Base-by-base conservation (phyloP, 768 basidiomycete species). In the Galerina marginata region DNA sequence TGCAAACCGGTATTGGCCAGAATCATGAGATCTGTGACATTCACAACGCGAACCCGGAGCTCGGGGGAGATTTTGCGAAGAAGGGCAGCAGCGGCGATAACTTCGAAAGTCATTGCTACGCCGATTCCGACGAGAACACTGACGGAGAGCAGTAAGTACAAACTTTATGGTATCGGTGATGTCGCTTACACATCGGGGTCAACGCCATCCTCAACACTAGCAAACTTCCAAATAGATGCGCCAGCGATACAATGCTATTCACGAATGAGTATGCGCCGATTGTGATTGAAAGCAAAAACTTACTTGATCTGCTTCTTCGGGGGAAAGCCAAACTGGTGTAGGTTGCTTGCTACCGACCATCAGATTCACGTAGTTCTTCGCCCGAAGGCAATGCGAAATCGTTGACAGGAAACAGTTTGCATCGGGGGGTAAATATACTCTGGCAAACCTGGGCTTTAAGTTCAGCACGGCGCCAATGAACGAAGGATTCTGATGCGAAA, bases 261-360 rank as follows among this genome's bases (percentile, higher is more conserved):
- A 29, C n/a, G 4, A 6, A 38, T 51, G 14, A 37, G 33, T 20
- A 16, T 37, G 2, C 16, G 3, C 20, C 20, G 1, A 9, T 23
- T 1, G 1, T 26, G 29, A 46, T 10, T 14, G 87, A 62, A 40
- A 62, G 60, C 15, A 59, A 57, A 56, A 56, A 29, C 37, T 23
- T 40, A 61, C 60, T 50, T 47, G 66, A 62, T 92, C 79, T 7
- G 92, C 91, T 62, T 93, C 91, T 65, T 93, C 90, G 15, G 85
- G 81, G 36, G 80, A 84, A 29, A 94, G 71, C 88, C 90, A 93
- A n/a, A 89, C 86, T 1, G 89, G 86, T 3, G 88, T 89, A 5
- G 89, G 89, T 56, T 91, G 88, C 77, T 95, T 96, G 72, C 89
- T 91, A 25, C 93, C 93, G 39, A 95, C 92, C 82, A 97, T 91